Evolutionary conservation across 2,329 filamentous ascomycete species (phyloP).

Genomic region (Nemania sp.): DNA sequence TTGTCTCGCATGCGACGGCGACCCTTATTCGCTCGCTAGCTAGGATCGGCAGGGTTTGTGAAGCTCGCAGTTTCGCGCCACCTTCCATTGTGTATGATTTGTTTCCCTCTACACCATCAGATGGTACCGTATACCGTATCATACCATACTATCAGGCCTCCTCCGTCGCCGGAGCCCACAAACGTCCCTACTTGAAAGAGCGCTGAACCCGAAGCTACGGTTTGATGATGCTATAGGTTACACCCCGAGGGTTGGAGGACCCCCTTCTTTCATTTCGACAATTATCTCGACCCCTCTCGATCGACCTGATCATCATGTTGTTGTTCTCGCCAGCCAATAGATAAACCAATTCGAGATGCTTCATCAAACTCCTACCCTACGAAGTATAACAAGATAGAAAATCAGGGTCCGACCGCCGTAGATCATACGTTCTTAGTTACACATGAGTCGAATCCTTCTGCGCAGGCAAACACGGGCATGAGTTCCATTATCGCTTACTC

Average conservation of each 20-base stretch:
- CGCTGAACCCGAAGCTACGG: neutral
- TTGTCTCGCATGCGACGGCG: conserved; percentile 1
- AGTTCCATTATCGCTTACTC: conserved; percentile 9
- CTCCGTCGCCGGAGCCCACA: too few relatives aligned
- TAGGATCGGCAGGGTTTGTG: conserved; percentile 2
- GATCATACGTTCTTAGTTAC: conserved; percentile 15
- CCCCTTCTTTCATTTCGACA: neutral
- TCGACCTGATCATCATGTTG: neutral
- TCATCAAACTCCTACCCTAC: neutral
- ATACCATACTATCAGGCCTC: too few relatives aligned
- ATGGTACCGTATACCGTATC: too few relatives aligned
- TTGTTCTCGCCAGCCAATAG: conserved; percentile 4
- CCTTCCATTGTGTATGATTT: conserved; percentile 3
- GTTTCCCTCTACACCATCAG: too few relatives aligned
- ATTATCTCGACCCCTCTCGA: neutral
- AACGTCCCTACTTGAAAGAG: neutral
- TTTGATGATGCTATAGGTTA: neutral
- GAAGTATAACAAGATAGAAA: too few relatives aligned
- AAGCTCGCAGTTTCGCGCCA: conserved; percentile 19
- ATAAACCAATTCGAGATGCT: too few relatives aligned
- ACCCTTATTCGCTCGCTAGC: conserved; percentile 1
- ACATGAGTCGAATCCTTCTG: conserved; percentile 4
- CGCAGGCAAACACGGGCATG: conserved; percentile 7
- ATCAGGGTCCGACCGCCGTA: conserved; percentile 1
- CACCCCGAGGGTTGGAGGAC: neutral